Evolutionary conservation across 2,329 filamentous ascomycete species (phyloP).

Genomic region (Paracoccidioides brasiliensis): DNA sequence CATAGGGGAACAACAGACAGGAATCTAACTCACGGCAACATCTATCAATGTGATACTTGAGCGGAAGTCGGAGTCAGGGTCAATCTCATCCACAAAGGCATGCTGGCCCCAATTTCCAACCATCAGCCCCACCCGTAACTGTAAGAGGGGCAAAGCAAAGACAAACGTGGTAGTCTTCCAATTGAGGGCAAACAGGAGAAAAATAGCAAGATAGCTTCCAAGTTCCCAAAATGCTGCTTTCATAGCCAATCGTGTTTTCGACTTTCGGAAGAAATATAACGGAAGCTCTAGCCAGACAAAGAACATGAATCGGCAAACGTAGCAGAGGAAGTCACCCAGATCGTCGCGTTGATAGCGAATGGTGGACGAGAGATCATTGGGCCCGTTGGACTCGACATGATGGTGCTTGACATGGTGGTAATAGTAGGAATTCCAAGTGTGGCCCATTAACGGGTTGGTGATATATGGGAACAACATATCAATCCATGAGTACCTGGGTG

Average conservation of each 20-base stretch:
- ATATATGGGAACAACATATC: conserved; percentile 61
- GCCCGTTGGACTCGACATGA: conserved; percentile 69
- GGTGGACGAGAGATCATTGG: conserved; percentile 61
- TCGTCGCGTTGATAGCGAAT: conserved; percentile 64
- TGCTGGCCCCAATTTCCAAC: conserved; percentile 77
- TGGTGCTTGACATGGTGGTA: conserved; percentile 82
- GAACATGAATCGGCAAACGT: conserved; percentile 60
- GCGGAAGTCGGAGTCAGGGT: conserved; percentile 64
- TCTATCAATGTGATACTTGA: conserved; percentile 71
- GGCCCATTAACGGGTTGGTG: conserved; percentile 62
- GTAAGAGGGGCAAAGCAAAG: conserved; percentile 51
- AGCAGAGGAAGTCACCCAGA: conserved; percentile 52
- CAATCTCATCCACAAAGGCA: conserved; percentile 61
- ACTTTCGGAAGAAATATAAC: conserved; percentile 55
- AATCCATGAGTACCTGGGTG: conserved; percentile 41
- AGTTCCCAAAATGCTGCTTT: conserved; percentile 51
- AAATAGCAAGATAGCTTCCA: conserved; percentile 41
- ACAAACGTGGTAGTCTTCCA: conserved; percentile 48
- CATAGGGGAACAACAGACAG: no score
- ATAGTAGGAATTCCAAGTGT: conserved; percentile 75
- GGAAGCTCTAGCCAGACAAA: conserved; percentile 64
- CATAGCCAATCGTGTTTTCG: conserved; percentile 41
- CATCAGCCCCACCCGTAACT: conserved; percentile 62
- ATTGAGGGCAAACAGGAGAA: conserved; percentile 39
- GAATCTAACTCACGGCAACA: conserved; percentile 50